Base-by-base conservation (phyloP, 306 rosid genomes). In the Vigna angularis region DNA sequence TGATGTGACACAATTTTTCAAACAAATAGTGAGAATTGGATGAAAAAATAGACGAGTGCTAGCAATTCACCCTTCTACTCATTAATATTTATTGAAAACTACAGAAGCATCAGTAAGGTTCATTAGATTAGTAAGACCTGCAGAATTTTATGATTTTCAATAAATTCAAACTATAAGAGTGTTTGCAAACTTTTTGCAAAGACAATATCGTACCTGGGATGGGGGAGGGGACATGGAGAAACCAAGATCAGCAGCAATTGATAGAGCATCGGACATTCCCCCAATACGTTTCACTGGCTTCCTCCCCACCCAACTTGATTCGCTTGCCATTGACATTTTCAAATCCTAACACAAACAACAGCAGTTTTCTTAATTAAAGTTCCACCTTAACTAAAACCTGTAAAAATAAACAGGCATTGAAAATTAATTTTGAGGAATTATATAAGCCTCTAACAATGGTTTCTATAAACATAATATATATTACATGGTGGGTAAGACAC, bases 231-330 rank as follows among this genome's bases (percentile, higher is more conserved):
- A 80, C 63, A 92, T 86, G 34, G 93, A 83, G 87, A 83, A 94
- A 38, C 98, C 97, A 5, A 94, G 98, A 85, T 92, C 97, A 9
- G 93, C 85, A 12, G 98, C 98, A 34, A 94, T 88, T 20, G 97
- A 89, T 61, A 92, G 93, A 40, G 97, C 97, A 74, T 89, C 93
- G 0, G 95, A 83, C 98, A 94, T 94, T 59, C 97, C 97, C 56
- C 97, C 97, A 32, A 88, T 86, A 66, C 95, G 95, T 70, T 93
- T 91, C 66, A 88, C 75, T 40, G 97, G 97, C 83, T 92, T 94
- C 89, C 87, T 90, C 63, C 98, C 97, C 13, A 92, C 97, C 97
- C 95, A 90, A 63, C 87, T 83, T 1, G 87, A 83, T 67, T 92
- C 97, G 18, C 73, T 87, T 50, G 83, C 90, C 95, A 89, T 89